These are phyloP conservation scores for Myxozyma mucilagina DNA, from an alignment of 805 yeast genomes.

Conservation along the genomic window DNA sequence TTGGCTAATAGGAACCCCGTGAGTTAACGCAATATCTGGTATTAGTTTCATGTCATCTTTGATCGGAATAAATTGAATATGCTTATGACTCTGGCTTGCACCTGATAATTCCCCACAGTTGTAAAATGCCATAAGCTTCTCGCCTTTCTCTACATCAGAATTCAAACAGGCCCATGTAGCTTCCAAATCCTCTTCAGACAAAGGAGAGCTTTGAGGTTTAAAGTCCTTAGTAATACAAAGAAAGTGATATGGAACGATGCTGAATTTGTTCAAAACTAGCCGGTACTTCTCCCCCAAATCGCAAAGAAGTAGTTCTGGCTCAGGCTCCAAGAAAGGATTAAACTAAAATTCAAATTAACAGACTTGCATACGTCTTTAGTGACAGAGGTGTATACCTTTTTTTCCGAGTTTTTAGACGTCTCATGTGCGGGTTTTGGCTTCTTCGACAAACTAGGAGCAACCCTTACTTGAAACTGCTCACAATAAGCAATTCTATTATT, in stretches of 20 bases:
- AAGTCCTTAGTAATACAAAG: conserved; percentile 75
- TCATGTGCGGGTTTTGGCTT: conserved; percentile 37
- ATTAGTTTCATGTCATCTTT: conserved; percentile 60
- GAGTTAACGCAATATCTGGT: conserved; percentile 46
- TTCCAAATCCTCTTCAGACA: conserved; percentile 67
- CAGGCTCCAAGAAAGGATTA: conserved; percentile 80
- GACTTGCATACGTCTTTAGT: neutral
- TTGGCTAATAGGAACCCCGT: conserved; percentile 9
- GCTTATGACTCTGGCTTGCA: conserved; percentile 94
- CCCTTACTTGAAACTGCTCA: conserved; percentile 38
- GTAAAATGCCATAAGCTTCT: conserved; percentile 74
- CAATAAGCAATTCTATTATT: conserved; percentile 20
- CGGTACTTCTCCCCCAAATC: conserved; percentile 54
- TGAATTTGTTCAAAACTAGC: conserved; percentile 81
- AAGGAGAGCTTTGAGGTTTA: conserved; percentile 68
- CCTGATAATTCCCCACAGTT: conserved; percentile 88
- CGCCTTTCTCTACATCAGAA: conserved; percentile 39
- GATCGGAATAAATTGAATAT: conserved; percentile 77
- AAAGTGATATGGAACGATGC: conserved; percentile 77
- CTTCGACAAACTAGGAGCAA: conserved; percentile 42
- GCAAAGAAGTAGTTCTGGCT: conserved; percentile 63
- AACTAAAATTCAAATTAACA: conserved; percentile 2
- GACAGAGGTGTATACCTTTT: conserved; percentile 7
- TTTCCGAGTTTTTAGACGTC: conserved; percentile 4
- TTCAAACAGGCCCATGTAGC: conserved; percentile 58